Percentiles rank a stretch among this genome's conserved stretches.
phyloP scores from a whole-genome alignment of 768 basidiomycete genomes.

The Boletus subparvulus region DNA sequence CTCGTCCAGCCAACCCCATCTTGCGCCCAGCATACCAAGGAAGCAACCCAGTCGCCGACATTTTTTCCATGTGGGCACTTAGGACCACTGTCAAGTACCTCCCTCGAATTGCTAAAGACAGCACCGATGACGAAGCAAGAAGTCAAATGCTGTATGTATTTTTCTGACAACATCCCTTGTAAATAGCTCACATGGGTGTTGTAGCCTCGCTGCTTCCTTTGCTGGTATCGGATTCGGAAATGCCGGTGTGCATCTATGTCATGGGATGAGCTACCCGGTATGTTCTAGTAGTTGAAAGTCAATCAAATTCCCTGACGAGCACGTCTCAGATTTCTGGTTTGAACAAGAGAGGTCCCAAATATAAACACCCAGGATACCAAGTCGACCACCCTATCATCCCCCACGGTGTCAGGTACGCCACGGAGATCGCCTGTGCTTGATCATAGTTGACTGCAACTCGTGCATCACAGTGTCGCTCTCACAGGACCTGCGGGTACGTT shows the following conservation, averaged over 20 bases:
- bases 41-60: conserved; percentile 91
- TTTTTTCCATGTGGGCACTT: conserved; percentile 94
- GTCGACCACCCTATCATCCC: conserved; percentile 90
- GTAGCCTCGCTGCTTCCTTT: conserved; percentile 85
- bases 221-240: conserved; percentile 96
- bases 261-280: conserved; percentile 88
- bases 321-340: conserved; percentile 75
- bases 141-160: conserved; percentile 81
- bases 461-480: conserved; percentile 64
- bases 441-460: background rate
- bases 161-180: background rate
- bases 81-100: conserved; percentile 85
- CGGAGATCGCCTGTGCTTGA: background rate
- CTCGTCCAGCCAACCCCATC: conserved; percentile 88
- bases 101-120: conserved; percentile 80
- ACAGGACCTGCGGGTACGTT: conserved; percentile 78
- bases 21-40: conserved; percentile 92
- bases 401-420: conserved; percentile 72
- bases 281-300: conserved; percentile 24
- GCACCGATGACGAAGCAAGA: conserved; percentile 77
- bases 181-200: background rate
- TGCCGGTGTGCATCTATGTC: conserved; percentile 88
- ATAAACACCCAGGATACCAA: conserved; percentile 86
- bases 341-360: conserved; percentile 93
- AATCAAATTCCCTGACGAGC: background rate